These are phyloP conservation scores for Mycena vulgaris DNA, from an alignment of 768 basidiomycete genomes.

Conservation along the genomic window DNA sequence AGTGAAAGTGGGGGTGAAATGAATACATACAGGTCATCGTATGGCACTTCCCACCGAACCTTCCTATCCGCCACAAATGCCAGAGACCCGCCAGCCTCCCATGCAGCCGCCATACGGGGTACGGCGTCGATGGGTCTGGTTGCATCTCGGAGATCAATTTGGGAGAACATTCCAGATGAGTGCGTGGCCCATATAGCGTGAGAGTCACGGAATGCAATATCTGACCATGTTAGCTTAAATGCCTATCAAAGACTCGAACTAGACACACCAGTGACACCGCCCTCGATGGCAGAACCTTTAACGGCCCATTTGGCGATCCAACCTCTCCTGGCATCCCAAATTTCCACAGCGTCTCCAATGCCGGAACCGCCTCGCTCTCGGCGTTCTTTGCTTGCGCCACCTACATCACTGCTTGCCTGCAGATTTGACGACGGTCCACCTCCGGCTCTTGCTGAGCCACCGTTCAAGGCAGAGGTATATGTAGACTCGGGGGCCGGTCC, in stretches of 20 bases:
- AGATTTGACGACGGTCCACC: constrained; percentile 33
- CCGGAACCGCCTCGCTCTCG: constrained; percentile 32
- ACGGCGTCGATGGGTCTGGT: constrained; percentile 78
- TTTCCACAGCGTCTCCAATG: constrained; percentile 76
- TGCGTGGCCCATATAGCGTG: constrained; percentile 84
- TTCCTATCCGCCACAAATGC: constrained; percentile 76
- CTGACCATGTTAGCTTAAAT: constrained; percentile 53
- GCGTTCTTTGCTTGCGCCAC: constrained; percentile 32
- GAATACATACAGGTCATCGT: constrained; percentile 81
- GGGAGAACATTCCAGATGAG: constrained; percentile 82
- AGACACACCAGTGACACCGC: constrained; percentile 79
- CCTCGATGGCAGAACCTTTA: constrained; percentile 74
- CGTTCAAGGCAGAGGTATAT: constrained; percentile 29
- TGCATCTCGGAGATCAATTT: constrained; percentile 79
- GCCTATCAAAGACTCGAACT: constrained; percentile 1
- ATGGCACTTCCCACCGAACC: constrained; percentile 76
- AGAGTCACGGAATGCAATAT: constrained; percentile 78
- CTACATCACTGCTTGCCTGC: constrained; percentile 42
- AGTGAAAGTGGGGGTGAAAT: neutral
- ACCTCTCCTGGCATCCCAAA: constrained; percentile 89
- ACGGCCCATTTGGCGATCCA: constrained; percentile 91
- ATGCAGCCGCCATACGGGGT: constrained; percentile 73
- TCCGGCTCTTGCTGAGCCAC: constrained; percentile 40
- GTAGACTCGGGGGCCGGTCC: constrained; percentile 34
- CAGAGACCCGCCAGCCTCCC: constrained; percentile 77